These are phyloP conservation scores for Cladosporium sp. DNA, from an alignment of 2,329 filamentous ascomycete genomes.

Conservation along the genomic window DNA sequence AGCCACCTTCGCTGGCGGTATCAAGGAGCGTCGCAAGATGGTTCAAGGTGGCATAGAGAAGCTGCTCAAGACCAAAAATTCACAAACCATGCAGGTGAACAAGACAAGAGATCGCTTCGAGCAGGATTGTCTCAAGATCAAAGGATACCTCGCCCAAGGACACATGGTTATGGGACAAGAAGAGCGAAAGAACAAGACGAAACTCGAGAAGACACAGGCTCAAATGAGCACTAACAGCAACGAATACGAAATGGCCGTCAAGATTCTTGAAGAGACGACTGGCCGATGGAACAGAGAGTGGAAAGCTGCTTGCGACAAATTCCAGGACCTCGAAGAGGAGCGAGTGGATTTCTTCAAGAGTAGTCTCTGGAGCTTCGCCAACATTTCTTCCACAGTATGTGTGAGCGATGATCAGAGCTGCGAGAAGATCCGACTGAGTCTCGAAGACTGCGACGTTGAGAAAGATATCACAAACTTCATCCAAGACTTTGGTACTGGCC, in stretches of 20 bases:
- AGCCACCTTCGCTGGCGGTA: constrained; percentile 82
- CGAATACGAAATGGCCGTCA: constrained; percentile 91
- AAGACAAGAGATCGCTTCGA: constrained; percentile 95
- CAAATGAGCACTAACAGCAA: constrained; percentile 85
- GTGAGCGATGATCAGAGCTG: constrained; percentile 93
- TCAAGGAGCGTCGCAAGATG: constrained; percentile 96
- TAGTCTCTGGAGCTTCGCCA: constrained; percentile 96
- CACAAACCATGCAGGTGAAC: constrained; percentile 86
- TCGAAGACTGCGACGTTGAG: constrained; percentile 95
- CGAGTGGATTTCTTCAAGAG: constrained; percentile 95
- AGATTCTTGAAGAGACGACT: constrained; percentile 90
- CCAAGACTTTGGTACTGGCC: constrained; percentile 80
- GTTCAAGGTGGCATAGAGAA: constrained; percentile 93
- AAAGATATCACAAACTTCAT: constrained; percentile 92
- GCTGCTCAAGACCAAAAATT: constrained; percentile 84
- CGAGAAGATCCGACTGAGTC: constrained; percentile 87
- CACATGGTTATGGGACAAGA: constrained; percentile 99
- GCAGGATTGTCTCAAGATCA: constrained; percentile 96
- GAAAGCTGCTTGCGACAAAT: constrained; percentile 97
- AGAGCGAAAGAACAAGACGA: constrained; percentile 97
- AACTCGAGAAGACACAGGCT: constrained; percentile 97
- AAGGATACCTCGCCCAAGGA: constrained; percentile 94
- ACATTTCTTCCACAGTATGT: constrained; percentile 94
- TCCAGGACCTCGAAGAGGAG: constrained; percentile 97
- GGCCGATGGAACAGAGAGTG: constrained; percentile 95